A percentile compares a stretch with the other conserved stretches of the same genome.
phyloP scores from a whole-genome alignment of 2,329 filamentous ascomycete species.

The Curvularia lunata region DNA sequence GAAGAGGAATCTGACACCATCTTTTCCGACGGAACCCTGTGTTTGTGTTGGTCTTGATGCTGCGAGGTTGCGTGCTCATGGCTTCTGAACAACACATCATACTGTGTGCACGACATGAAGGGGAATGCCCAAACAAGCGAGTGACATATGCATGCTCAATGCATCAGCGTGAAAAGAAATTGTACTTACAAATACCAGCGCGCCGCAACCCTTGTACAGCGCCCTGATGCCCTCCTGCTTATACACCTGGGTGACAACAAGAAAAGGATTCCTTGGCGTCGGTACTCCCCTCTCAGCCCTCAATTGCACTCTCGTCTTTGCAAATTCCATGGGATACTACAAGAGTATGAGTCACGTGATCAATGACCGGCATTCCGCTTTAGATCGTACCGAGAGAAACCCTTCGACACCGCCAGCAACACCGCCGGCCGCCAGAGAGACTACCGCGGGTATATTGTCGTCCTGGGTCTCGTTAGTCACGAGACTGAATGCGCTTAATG shows the following conservation, averaged over 20 bases:
- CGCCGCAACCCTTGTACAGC: conserved; percentile 68
- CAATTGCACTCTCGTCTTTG: conserved; percentile 69
- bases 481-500: background rate
- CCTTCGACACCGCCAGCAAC: conserved; percentile 50
- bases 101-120: background rate
- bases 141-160: background rate
- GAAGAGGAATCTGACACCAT: conserved; percentile 69
- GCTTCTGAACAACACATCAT: too few species aligned
- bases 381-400: conserved; percentile 40
- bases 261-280: conserved; percentile 63
- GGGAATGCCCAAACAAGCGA: background rate
- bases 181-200: conserved; percentile 59
- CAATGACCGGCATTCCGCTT: background rate
- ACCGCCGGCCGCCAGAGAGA: conserved; percentile 48
- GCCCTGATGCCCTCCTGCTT: conserved; percentile 63
- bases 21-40: conserved; percentile 66
- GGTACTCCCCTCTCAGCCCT: conserved; percentile 52
- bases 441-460: conserved; percentile 47
- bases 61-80: background rate
- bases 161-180: background rate
- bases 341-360: conserved; percentile 18
- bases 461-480: conserved; percentile 31
- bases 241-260: conserved; percentile 62
- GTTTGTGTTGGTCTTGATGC: conserved; percentile 17
- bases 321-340: conserved; percentile 70